Evolutionary conservation across 2,329 filamentous ascomycete species (phyloP).

Genomic region (Arthrobotrys sinensis): DNA sequence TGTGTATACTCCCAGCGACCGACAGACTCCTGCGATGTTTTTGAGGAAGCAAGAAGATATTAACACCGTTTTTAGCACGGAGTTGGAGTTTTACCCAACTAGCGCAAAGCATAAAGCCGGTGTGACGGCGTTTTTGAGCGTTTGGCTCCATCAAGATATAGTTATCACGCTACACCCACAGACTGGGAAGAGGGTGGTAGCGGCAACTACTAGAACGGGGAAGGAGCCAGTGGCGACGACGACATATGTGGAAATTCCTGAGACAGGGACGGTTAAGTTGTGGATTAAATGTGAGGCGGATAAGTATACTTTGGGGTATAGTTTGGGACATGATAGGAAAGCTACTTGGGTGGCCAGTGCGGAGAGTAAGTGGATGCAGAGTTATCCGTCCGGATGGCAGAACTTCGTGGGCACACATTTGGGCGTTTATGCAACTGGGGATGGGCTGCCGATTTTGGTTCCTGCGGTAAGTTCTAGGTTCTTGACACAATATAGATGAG

Average conservation of each 20-base stretch:
- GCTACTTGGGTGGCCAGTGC: slow-evolving; percentile 59
- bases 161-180: slow-evolving; percentile 60
- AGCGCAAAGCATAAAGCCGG: slow-evolving; percentile 61
- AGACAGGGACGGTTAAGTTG: slow-evolving; percentile 53
- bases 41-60: slow-evolving; percentile 71
- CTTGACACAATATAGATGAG: not conserved
- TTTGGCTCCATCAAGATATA: slow-evolving; percentile 62
- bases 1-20: slow-evolving; percentile 71
- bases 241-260: slow-evolving; percentile 59
- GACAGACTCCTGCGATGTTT: slow-evolving; percentile 72
- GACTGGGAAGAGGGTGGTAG: slow-evolving; percentile 59
- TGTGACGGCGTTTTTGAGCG: slow-evolving; percentile 58
- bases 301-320: slow-evolving; percentile 62
- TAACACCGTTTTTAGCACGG: slow-evolving; percentile 60
- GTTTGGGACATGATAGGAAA: slow-evolving; percentile 50
- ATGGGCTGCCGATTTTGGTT: slow-evolving; percentile 57
- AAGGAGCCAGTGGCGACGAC: slow-evolving; percentile 57
- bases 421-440: slow-evolving; percentile 62
- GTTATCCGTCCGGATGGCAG: slow-evolving; percentile 61
- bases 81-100: slow-evolving; percentile 62
- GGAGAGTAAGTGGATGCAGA: slow-evolving; percentile 61
- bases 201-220: slow-evolving; percentile 55
- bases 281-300: slow-evolving; percentile 62
- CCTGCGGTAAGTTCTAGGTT: slow-evolving; percentile 50
- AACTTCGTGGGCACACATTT: slow-evolving; percentile 62